Evolutionary conservation across 768 basidiomycete genomes (phyloP), one percentile per base, ranked within the genome.

Genomic region (Naematelia aurantialba): DNA sequence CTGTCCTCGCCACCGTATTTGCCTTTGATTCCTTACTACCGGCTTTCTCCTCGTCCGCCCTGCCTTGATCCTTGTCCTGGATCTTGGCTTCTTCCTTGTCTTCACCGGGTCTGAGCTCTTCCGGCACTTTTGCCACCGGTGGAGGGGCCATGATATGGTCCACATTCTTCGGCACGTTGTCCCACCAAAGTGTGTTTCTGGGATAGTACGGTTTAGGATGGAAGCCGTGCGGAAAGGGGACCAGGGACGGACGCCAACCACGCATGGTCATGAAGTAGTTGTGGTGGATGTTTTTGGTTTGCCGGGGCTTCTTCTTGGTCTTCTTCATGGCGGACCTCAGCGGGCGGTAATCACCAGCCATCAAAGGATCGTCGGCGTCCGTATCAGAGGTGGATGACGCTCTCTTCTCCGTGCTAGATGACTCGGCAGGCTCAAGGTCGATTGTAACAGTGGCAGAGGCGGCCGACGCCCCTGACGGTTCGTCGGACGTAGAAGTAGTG

Each of bases 261-360:
- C 67, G 34, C 69, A 70, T 73, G 14, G 72, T 73, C 63, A 73
- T 58, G 49, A 70, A 71, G 53, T 65, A 68, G 39, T 73, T 73
- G 46, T 73, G 68, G 27, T 73, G 71, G 26, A 67, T 66, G 24
- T 68, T 67, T 46, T 68, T 68, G 17, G 48, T 31, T 52, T 73
- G 67, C 10, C 62, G 44, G 11, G 66, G 60, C 52, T 71, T 70
- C 60, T 68, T 69, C 48, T 68, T 69, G 2, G 65, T 65, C 47
- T 73, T 73, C 54, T 73, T 73, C 34, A 73, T 46, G 2, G 54
- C 60, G 34, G 69, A 70, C 45, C 64, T 65, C 19, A 73, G 66
- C 17, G 69, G 67, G 29, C 64, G 52, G 25, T 63, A 62, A 29
- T 73, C 71, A 11, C 71, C 71, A 45, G 66, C 50, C 66, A 73